These are phyloP conservation scores for Powellomyces hirtus DNA, from an alignment of 192 early-diverging fungal genomes.

Conservation along the genomic window DNA sequence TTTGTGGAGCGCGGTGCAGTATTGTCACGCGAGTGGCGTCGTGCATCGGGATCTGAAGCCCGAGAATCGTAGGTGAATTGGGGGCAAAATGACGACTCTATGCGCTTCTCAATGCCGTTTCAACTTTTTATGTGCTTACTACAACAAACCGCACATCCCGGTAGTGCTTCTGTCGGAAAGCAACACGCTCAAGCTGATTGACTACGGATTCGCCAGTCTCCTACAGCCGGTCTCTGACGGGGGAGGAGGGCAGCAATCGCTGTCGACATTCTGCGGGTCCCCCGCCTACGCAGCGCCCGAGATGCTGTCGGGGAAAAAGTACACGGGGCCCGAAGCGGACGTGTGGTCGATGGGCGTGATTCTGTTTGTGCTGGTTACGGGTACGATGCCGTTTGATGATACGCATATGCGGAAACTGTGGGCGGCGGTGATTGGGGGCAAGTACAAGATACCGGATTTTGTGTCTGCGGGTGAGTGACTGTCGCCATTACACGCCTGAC, in stretches of 20 bases:
- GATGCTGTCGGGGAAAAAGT: slow-evolving; percentile 78
- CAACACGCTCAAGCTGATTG: slow-evolving; percentile 44
- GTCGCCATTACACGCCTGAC: background rate
- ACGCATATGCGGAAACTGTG: slow-evolving; percentile 73
- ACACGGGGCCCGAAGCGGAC: slow-evolving; percentile 95
- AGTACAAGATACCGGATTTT: slow-evolving; percentile 33
- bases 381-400: slow-evolving; percentile 95
- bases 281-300: slow-evolving; percentile 62
- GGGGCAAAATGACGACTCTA: slow-evolving; percentile 53
- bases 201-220: slow-evolving; percentile 52
- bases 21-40: slow-evolving; percentile 73
- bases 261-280: slow-evolving; percentile 52
- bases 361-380: slow-evolving; percentile 94
- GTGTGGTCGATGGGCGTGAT: slow-evolving; percentile 98
- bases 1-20: slow-evolving; percentile 71
- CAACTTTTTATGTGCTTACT: too few species aligned
- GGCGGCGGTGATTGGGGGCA: slow-evolving; percentile 34
- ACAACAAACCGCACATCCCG: too few species aligned
- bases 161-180: slow-evolving; percentile 39
- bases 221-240: too few species aligned
- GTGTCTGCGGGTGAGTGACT: background rate
- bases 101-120: too few species aligned
- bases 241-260: slow-evolving; percentile 10
- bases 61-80: slow-evolving; percentile 68
- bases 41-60: slow-evolving; percentile 92